Evolutionary conservation across 1,284 basidiomycete species (phyloP).

Genomic region (Fomitiporia mediterranea): DNA sequence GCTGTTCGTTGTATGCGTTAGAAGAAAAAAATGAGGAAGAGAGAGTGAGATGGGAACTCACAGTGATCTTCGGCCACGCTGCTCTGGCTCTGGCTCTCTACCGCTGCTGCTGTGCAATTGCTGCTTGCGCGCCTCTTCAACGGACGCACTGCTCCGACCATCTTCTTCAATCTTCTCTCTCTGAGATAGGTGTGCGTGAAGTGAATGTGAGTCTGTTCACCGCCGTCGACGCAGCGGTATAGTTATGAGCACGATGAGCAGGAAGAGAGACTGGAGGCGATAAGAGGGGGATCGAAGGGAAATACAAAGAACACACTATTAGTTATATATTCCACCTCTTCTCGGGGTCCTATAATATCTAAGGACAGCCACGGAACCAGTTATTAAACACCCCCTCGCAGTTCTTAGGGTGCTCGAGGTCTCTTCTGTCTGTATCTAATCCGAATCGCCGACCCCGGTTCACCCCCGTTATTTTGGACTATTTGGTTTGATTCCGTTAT

Average conservation of each 20-base stretch:
- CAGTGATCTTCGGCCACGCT: not conserved
- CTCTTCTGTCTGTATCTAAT: too few species aligned
- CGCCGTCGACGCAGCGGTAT: not conserved
- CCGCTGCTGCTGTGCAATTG: too few species aligned
- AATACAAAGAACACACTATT: not conserved
- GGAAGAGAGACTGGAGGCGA: not conserved
- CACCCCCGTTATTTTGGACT: too few species aligned
- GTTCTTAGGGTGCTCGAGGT: too few species aligned
- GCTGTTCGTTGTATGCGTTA: not conserved
- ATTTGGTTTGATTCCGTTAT: too few species aligned
- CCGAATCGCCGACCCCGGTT: too few species aligned
- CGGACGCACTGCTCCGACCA: too few species aligned
- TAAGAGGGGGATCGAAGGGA: conserved; percentile 2
- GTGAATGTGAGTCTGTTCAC: not conserved
- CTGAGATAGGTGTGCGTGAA: not conserved
- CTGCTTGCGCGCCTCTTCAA: conserved; percentile 4
- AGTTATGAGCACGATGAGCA: not conserved
- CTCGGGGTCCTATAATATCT: not conserved
- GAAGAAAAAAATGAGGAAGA: not conserved
- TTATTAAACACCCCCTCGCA: too few species aligned
- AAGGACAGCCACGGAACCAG: not conserved
- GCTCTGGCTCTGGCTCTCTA: too few species aligned
- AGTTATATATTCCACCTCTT: not conserved
- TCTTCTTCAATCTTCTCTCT: too few species aligned
- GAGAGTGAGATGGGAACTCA: not conserved